These are phyloP conservation scores for Malassezia restricta DNA, from an alignment of 1,284 basidiomycete species.

Conservation along the genomic window DNA sequence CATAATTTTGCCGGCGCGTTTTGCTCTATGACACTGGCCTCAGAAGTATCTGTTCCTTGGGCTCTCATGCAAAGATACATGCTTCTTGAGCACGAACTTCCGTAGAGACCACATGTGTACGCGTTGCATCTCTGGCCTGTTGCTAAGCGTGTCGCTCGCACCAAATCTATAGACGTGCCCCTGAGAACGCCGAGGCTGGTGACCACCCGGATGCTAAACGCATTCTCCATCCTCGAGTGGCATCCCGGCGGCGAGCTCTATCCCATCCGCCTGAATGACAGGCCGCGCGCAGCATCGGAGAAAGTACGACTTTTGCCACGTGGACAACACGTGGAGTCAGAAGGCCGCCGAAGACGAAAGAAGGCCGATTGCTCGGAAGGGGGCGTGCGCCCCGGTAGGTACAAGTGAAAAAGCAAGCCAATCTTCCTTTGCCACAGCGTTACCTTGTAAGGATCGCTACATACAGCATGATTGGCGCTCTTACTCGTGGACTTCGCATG, in stretches of 20 bases:
- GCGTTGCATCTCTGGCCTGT: too few species aligned
- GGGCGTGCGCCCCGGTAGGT: conserved; percentile 3
- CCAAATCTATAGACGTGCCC: too few species aligned
- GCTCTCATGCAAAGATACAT: too few species aligned
- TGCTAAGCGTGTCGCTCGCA: too few species aligned
- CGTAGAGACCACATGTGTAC: too few species aligned
- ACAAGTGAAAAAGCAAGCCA: neutral
- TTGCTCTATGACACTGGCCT: neutral
- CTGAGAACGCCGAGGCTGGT: too few species aligned
- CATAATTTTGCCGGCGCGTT: neutral
- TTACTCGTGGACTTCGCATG: conserved; percentile 28
- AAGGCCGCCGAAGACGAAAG: conserved; percentile 14
- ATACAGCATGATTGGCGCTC: conserved; percentile 11
- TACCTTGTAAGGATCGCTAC: neutral
- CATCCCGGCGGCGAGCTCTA: too few species aligned
- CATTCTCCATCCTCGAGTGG: too few species aligned
- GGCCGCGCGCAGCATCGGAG: too few species aligned
- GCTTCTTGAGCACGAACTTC: too few species aligned
- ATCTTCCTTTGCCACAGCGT: conserved; percentile 2
- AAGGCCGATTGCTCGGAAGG: conserved; percentile 5
- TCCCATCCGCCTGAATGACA: too few species aligned
- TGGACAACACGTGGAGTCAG: conserved; percentile 5
- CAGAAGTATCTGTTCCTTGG: neutral
- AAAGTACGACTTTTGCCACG: neutral
- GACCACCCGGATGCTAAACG: too few species aligned